Evolutionary conservation across 495 filamentous ascomycete species (phyloP).

Genomic region (Rostrohypoxylon terebratum): DNA sequence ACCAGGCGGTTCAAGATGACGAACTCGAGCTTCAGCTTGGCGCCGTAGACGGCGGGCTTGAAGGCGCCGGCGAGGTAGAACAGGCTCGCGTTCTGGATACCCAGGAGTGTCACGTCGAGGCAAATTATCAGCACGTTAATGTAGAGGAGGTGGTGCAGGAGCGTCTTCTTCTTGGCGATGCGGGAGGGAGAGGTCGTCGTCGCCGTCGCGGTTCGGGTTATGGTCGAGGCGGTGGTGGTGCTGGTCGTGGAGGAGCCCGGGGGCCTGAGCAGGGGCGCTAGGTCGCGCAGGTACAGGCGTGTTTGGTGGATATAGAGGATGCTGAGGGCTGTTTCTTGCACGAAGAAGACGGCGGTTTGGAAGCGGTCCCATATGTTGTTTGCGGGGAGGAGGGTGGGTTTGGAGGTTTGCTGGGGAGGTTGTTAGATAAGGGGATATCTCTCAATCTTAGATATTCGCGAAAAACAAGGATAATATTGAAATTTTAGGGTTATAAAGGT

Average conservation of each 20-base stretch:
- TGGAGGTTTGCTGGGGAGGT: background rate
- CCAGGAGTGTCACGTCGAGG: conserved; percentile 9
- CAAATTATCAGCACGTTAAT: conserved; percentile 2
- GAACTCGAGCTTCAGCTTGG: conserved; percentile 5
- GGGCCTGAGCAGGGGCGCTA: background rate
- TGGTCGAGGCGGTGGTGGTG: background rate
- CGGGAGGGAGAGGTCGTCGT: background rate
- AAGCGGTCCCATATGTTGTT: conserved; percentile 10
- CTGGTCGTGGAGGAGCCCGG: background rate
- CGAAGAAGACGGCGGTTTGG: conserved; percentile 6
- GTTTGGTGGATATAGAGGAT: conserved; percentile 10
- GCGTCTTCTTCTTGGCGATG: conserved; percentile 1
- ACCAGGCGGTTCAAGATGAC: conserved; percentile 6
- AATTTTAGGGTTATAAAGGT: background rate
- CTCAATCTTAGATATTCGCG: background rate
- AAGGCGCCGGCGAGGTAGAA: conserved; percentile 9
- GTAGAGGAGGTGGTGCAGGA: background rate
- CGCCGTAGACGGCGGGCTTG: conserved; percentile 11
- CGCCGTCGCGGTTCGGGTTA: background rate
- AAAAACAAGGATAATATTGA: background rate
- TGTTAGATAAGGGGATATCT: background rate
- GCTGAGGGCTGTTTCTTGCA: conserved; percentile 8
- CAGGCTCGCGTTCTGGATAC: conserved; percentile 7
- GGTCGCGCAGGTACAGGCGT: background rate
- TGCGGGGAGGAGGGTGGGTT: background rate